Base-by-base conservation (phyloP, 257 asterid genomes). In the Forsythia suspensa region DNA sequence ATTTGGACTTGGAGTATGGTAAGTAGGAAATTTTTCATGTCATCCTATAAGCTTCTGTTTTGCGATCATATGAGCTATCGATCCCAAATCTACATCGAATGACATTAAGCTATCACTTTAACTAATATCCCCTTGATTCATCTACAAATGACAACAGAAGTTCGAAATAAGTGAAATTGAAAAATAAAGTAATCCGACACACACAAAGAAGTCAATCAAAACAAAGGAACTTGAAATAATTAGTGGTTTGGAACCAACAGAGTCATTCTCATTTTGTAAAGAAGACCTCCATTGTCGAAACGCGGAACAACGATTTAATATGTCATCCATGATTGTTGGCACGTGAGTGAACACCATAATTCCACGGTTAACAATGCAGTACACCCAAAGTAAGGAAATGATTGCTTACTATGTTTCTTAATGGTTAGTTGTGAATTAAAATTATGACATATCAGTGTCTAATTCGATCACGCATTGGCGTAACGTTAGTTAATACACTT, bases 11-110 rank as follows among this genome's bases (percentile, higher is more conserved):
- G 55, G 46, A n/a, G 20, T 38, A 43, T 36, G 44, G 72, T 16
- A 72, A 42, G 57, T 40, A 55, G 81, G 39, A 57, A 5, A 11
- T 24, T 52, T 75, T 57, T 81, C 82, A 0, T 65, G 83, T 67
- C 66, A 55, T 4, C 80, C 81, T 73, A 77, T 72, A 39, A 91
- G 84, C 89, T n/a, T n/a, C n/a, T n/a, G n/a, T n/a, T n/a, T n/a
- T 29, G 97, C 98, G 71, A 93, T 86, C 86, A 52, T 76, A 51
- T 87, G 84, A 21, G 93, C 98, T 18, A 81, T 85, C 63, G 96
- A 90, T 42, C 98, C 99, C 82, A 95, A 87, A 20, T 81, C 96
- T 84, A 88, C 86, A 3, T 72, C 87, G 34, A 79, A 95, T 43
- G 75, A 77, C 89, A 84, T 79, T 80, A 93, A 80, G 88, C 99